Base-by-base conservation (phyloP, 768 basidiomycete genomes). In the Pisolithus marmoratus region DNA sequence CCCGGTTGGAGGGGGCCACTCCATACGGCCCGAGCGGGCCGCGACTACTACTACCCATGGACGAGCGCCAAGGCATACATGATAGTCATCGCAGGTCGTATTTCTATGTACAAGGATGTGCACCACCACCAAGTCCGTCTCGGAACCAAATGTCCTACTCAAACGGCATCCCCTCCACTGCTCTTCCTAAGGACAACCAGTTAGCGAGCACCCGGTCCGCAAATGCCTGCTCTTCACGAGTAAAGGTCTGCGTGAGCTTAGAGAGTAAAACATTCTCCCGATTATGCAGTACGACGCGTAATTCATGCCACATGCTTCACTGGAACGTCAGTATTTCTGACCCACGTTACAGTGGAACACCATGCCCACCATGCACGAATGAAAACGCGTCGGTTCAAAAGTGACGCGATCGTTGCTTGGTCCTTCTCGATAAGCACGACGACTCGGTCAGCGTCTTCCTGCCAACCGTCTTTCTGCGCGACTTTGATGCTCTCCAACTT, bases 291-390 rank as follows among this genome's bases (percentile, higher is more conserved):
- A 97, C 85, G 17, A 93, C 89, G 22, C 90, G 83, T n/a, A 95
- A 75, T 67, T 97, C 94, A 60, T 95, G 90, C 93, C 94, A 97
- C 80, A 96, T 81, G 58, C 94, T 93, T 58, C 22, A 29, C n/a
- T 37, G 43, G 17, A 48, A 46, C 17, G 48, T 59, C 54, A 54
- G 42, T 37, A 38, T 50, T 19, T 36, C 27, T 40, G 9, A 23
- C 34, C 6, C 29, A 23, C 37, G 5, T 38, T 34, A 34, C 12
- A 12, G 49, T 41, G 6, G 41, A 26, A 23, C 19, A 15, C 48
- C 42, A 36, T 5, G 65, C 83, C 61, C 61, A 93, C 90, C 85
- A 90, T 50, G 87, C 86, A 49, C 90, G 84, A 52, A 95, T 86
- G 63, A 94, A 96, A 9, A 94, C 82, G 19, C 95, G 75, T 48